Evolutionary conservation across 148 eudicot species (phyloP).

Genomic region (Silene conica): DNA sequence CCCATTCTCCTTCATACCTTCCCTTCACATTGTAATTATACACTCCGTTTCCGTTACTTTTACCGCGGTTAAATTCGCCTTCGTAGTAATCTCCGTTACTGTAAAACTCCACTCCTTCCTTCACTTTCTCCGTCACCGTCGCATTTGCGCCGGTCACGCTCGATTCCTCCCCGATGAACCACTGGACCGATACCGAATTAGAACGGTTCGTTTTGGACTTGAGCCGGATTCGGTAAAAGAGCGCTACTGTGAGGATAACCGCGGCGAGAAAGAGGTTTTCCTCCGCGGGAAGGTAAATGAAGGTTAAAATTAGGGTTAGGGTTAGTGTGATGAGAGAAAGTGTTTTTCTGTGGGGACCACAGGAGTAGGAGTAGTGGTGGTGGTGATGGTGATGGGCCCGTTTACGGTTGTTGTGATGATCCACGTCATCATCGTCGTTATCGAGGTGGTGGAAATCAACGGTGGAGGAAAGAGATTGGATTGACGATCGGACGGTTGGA

Average conservation of each 20-base stretch:
- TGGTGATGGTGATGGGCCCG: not conserved
- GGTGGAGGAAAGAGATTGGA: conserved; percentile 35
- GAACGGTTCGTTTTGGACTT: conserved; percentile 17
- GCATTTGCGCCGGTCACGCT: too few species aligned
- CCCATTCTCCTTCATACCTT: conserved; percentile 96
- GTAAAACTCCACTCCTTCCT: conserved; percentile 71
- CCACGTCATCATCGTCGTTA: not conserved
- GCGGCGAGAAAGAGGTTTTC: conserved; percentile 58
- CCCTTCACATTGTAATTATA: conserved; percentile 70
- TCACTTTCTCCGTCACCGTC: not conserved
- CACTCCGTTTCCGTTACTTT: conserved; percentile 79
- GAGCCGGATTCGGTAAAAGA: conserved; percentile 30
- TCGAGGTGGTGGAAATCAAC: conserved; percentile 17
- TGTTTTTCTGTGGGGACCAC: not conserved
- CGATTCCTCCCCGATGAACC: conserved; percentile 61
- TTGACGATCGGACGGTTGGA: conserved; percentile 74
- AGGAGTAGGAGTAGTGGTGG: not conserved
- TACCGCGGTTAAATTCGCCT: conserved; percentile 80
- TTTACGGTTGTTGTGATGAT: not conserved
- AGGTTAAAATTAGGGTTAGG: conserved; percentile 36
- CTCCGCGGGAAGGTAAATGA: conserved; percentile 41
- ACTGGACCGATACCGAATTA: conserved; percentile 61
- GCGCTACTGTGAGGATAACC: conserved; percentile 42
- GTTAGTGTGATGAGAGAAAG: not conserved
- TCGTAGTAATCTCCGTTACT: conserved; percentile 84